A percentile compares a stretch with the other conserved stretches of the same genome.
These are phyloP conservation scores for Hanseniaspora uvarum DNA, from an alignment of 1,139 yeast genomes.

Conservation along the genomic window DNA sequence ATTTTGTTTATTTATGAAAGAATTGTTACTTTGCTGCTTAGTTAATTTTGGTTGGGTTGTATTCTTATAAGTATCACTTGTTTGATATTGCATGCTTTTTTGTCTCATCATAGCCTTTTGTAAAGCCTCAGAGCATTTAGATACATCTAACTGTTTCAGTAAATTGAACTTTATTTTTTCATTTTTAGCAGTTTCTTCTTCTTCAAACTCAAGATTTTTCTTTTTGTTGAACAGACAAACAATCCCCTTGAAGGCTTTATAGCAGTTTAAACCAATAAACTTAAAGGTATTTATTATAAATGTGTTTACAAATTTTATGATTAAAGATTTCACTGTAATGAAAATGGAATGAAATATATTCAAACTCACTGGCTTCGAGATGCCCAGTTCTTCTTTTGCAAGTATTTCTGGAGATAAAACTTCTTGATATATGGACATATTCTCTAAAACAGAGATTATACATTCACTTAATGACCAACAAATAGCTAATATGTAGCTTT, in stretches of 20 bases:
- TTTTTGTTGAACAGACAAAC: not conserved
- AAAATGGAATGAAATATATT: not conserved
- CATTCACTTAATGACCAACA: slow-evolving; percentile 31
- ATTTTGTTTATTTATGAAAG: not conserved
- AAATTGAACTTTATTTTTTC: not conserved
- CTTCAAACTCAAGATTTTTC: not conserved
- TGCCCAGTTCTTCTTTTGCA: slow-evolving; percentile 7
- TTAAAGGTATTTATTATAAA: not conserved
- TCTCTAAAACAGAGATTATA: slow-evolving; percentile 24
- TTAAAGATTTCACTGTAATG: not conserved
- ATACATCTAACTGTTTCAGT: slow-evolving; percentile 1
- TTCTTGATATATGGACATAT: slow-evolving; percentile 26
- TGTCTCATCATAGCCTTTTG: slow-evolving; percentile 8
- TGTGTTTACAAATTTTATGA: not conserved
- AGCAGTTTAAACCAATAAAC: not conserved
- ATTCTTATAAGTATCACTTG: not conserved
- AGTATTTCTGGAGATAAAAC: slow-evolving; percentile 18
- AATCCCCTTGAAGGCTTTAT: not conserved
- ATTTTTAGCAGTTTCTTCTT: not conserved
- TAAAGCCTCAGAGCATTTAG: slow-evolving; percentile 9
- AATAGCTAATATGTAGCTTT: slow-evolving; percentile 30
- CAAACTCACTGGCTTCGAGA: not conserved
- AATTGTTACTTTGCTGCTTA: not conserved
- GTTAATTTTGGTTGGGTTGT: not conserved
- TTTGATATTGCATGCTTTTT: slow-evolving; percentile 10